These are phyloP conservation scores for Phytophthora tentaculata DNA, from an alignment of 352 stramenopile species.

Conservation along the genomic window DNA sequence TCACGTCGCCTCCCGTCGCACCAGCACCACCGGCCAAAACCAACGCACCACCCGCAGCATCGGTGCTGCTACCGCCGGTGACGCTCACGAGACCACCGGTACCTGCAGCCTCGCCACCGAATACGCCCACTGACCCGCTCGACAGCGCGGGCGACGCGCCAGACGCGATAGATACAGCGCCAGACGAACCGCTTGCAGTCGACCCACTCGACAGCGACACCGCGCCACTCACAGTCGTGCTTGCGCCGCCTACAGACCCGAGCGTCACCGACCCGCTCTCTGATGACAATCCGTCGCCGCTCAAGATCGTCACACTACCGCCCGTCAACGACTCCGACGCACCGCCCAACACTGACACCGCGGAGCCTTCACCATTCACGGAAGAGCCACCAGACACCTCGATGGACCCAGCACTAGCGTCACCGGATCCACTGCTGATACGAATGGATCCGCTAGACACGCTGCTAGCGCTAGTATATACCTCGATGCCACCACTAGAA, in stretches of 20 bases:
- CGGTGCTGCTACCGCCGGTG: constrained; percentile 15
- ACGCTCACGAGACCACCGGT: constrained; percentile 16
- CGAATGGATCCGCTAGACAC: constrained; percentile 28
- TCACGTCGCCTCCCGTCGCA: constrained; percentile 18
- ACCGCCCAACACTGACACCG: constrained; percentile 27
- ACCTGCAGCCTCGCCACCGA: constrained; percentile 18
- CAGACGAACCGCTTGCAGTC: too few relatives aligned
- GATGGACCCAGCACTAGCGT: constrained; percentile 26
- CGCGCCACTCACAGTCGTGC: too few relatives aligned
- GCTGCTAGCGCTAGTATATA: constrained; percentile 25
- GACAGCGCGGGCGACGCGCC: neutral
- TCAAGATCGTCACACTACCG: too few relatives aligned
- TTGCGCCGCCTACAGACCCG: too few relatives aligned
- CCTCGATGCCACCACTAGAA: neutral
- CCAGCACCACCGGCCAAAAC: constrained; percentile 25
- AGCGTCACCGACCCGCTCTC: too few relatives aligned
- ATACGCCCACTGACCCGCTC: constrained; percentile 21
- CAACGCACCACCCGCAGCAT: constrained; percentile 8
- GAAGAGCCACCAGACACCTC: constrained; percentile 37
- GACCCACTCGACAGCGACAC: neutral
- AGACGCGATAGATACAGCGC: too few relatives aligned
- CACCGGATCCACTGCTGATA: constrained; percentile 26
- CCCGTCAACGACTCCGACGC: constrained; percentile 10
- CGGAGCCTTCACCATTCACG: constrained; percentile 24
- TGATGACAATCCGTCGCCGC: too few relatives aligned